Evolutionary conservation across 129 eudicot genomes (phyloP).

Genomic region (Chrysanthemum lavandulifolium): DNA sequence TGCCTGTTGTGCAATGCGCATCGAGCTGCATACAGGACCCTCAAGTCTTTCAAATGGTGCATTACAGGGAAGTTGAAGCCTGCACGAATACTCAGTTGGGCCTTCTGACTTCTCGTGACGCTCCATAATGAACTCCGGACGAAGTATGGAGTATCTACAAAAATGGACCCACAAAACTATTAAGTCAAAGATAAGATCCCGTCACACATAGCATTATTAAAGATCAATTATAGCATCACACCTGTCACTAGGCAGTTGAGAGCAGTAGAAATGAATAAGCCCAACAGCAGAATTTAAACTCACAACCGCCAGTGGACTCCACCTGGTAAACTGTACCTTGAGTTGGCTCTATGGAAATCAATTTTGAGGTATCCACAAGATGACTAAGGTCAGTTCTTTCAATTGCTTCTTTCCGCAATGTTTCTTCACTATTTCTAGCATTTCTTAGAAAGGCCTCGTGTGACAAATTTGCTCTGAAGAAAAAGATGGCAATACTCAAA

Average conservation of each 20-base stretch:
- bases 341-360: constrained; percentile 61
- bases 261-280: constrained; percentile 93
- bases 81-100: constrained; percentile 84
- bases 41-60: constrained; percentile 95
- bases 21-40: constrained; percentile 94
- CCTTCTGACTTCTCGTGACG: constrained; percentile 88
- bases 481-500: constrained; percentile 8
- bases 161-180: constrained; percentile 1
- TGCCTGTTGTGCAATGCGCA: constrained; percentile 99
- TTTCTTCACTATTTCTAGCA: constrained; percentile 97
- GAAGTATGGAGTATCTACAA: constrained; percentile 89
- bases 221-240: constrained; percentile 9
- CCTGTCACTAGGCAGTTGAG: constrained; percentile 99
- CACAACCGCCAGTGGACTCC: constrained; percentile 95
- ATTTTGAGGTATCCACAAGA: constrained; percentile 62
- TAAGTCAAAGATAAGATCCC: constrained; percentile 5
- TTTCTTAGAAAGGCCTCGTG: constrained; percentile 91
- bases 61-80: constrained; percentile 99
- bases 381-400: constrained; percentile 96
- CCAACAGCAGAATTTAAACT: constrained; percentile 99
- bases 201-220: not conserved
- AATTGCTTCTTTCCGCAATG: constrained; percentile 94
- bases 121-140: constrained; percentile 95
- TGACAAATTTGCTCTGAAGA: constrained; percentile 76
- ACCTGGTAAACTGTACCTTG: constrained; percentile 83